A percentile compares a stretch with the other conserved stretches of the same genome.
Conservation (phyloP, 495 filamentous ascomycete genomes). For the Sporormia fimetaria region DNA sequence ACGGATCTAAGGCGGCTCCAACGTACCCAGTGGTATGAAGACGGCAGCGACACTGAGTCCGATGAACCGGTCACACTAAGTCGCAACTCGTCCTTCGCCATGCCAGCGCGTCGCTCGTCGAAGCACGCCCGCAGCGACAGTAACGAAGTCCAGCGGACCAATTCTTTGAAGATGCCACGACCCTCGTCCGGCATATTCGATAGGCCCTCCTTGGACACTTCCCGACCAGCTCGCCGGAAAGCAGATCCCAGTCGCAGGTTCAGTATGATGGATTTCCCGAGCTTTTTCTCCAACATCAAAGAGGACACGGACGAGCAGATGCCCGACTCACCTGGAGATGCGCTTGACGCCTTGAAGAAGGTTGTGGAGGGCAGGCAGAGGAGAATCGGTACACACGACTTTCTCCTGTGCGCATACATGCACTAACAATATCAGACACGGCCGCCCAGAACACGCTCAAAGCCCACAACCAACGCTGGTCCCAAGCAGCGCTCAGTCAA, state of each 20-base stretch:
- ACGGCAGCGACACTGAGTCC: conserved; percentile 28
- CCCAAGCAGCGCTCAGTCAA: conserved; percentile 26
- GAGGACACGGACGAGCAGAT: conserved; percentile 10
- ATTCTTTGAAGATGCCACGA: conserved; percentile 26
- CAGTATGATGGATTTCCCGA: conserved; percentile 25
- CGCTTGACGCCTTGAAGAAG: conserved; percentile 57
- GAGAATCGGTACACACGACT: conserved; percentile 22
- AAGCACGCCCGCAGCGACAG: conserved; percentile 30
- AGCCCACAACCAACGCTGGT: conserved; percentile 34
- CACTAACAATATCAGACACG: conserved; percentile 8
- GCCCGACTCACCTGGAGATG: conserved; percentile 33
- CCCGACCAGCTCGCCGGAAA: conserved; percentile 12
- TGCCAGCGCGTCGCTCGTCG: conserved; percentile 23
- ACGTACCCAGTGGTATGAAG: conserved; percentile 30
- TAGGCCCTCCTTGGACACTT: conserved; percentile 17
- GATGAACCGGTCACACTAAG: conserved; percentile 22
- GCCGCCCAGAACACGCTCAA: conserved; percentile 24
- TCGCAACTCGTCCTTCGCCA: conserved; percentile 28
- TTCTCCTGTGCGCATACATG: background rate
- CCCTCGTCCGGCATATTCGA: conserved; percentile 25
- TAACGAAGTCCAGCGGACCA: conserved; percentile 8
- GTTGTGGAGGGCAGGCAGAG: conserved; percentile 55
- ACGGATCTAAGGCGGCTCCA: conserved; percentile 27
- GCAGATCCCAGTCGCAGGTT: conserved; percentile 13
- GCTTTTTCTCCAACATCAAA: conserved; percentile 11